These are phyloP conservation scores for Fraxinus floribunda DNA, from an alignment of 305 asterid genomes.

Conservation along the genomic window DNA sequence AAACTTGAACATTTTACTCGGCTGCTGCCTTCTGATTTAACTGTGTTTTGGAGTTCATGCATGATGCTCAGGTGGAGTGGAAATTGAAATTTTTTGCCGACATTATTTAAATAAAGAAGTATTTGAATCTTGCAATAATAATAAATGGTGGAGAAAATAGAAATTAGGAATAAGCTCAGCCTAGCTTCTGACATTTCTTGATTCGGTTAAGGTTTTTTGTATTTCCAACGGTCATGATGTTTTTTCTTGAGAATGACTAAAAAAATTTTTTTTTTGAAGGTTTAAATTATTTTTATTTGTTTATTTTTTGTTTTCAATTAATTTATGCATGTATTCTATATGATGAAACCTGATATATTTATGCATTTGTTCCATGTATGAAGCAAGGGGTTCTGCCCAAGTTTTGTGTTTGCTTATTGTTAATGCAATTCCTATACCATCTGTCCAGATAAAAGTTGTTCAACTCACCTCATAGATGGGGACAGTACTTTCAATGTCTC, in stretches of 20 bases:
- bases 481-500: conserved; percentile 73
- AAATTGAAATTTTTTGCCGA: conserved; percentile 6
- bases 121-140: conserved; percentile 5
- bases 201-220: neutral
- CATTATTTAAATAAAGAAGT: conserved; percentile 13
- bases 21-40: neutral
- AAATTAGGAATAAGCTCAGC: conserved; percentile 14
- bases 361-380: neutral
- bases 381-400: conserved; percentile 1
- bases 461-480: conserved; percentile 96
- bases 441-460: conserved; percentile 52
- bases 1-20: conserved; percentile 14
- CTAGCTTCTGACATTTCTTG: neutral
- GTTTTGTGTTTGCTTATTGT: neutral
- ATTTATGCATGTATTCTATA: neutral
- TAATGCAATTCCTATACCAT: conserved; percentile 18
- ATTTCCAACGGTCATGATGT: neutral
- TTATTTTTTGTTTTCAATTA: neutral
- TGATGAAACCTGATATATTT: neutral
- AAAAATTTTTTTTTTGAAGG: neutral
- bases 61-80: neutral
- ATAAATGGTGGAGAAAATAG: conserved; percentile 21
- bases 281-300: neutral
- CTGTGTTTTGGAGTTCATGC: conserved; percentile 23
- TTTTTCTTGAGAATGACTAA: neutral